These are phyloP conservation scores for Populus ilicifolia DNA, from an alignment of 345 rosid genomes.

Conservation along the genomic window DNA sequence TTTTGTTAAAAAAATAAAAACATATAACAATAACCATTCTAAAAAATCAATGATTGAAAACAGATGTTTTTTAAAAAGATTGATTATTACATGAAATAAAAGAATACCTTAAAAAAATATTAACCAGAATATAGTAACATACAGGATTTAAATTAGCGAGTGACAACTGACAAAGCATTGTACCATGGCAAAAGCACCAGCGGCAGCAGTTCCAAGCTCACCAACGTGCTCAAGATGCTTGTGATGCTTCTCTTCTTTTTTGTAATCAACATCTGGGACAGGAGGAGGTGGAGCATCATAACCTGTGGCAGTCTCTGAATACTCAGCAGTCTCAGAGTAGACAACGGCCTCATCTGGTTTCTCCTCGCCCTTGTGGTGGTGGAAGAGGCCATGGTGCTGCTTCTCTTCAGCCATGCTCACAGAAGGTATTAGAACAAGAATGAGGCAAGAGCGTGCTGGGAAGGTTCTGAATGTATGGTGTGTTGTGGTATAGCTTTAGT, in stretches of 20 bases:
- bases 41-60: too few relatives aligned
- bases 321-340: background rate
- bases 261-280: slow-evolving; percentile 25
- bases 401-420: slow-evolving; percentile 42
- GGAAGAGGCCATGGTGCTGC: slow-evolving; percentile 25
- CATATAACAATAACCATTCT: background rate
- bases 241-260: slow-evolving; percentile 65
- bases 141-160: too few relatives aligned
- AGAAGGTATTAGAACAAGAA: background rate
- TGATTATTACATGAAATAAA: too few relatives aligned
- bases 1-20: too few relatives aligned
- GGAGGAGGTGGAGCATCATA: slow-evolving; percentile 6
- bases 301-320: background rate
- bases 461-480: too few relatives aligned
- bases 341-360: background rate
- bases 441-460: background rate
- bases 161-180: background rate
- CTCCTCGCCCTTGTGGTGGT: slow-evolving; percentile 8
- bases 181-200: slow-evolving; percentile 58
- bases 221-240: slow-evolving; percentile 49
- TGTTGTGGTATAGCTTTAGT: background rate
- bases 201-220: slow-evolving; percentile 39
- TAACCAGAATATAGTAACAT: too few relatives aligned
- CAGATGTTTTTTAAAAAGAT: too few relatives aligned
- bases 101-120: too few relatives aligned